Base-by-base conservation (phyloP, 106 monocot species). In the Cymbidium sinense region DNA sequence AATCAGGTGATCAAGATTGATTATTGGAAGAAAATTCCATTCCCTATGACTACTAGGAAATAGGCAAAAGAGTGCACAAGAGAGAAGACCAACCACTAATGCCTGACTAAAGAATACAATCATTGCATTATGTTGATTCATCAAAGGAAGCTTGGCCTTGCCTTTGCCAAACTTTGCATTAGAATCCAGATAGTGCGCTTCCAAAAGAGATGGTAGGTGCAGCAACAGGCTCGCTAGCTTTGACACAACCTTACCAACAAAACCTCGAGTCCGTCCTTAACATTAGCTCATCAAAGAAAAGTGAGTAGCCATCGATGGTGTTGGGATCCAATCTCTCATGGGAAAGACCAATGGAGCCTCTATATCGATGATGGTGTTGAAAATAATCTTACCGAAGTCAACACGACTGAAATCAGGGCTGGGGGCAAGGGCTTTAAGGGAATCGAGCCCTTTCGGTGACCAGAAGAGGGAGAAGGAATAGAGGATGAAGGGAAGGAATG, bases 231-330 rank as follows among this genome's bases (percentile, higher is more conserved):
- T 85, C 7, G 89, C 98, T 77, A 99, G 39, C 27, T 34, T 20
- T 18, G 98, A 94, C 71, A 94, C 41, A 12, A 86, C 83, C 75
- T 99, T 84, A 2, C 82, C 78, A 58, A 99, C 94, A 99, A 70
- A 73, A 76, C 86, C 88, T 86, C 12, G 98, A 81, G 43, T 88
- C 84, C 80, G 64, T 81, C 29, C 90, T 79, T 43, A 86, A 86
- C 77, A 99, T 87, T 64, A 93, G 93, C 81, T 94, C 86, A 58
- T 99, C 98, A 75, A 99, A 99, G 83, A 90, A 99, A 76, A 92
- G 77, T 15, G 84, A 77, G 82, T 85, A 90, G 3, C 98, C 94
- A 21, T 85, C 78, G 33, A 78, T 84, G 18, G 98, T 88, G 1
- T n/a, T 43, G 34, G 29, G 71, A 30, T 82, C 83, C 7, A 99